These are phyloP conservation scores for Xylariomycetidae sp. DNA, from an alignment of 2,329 filamentous ascomycete species.

Conservation along the genomic window DNA sequence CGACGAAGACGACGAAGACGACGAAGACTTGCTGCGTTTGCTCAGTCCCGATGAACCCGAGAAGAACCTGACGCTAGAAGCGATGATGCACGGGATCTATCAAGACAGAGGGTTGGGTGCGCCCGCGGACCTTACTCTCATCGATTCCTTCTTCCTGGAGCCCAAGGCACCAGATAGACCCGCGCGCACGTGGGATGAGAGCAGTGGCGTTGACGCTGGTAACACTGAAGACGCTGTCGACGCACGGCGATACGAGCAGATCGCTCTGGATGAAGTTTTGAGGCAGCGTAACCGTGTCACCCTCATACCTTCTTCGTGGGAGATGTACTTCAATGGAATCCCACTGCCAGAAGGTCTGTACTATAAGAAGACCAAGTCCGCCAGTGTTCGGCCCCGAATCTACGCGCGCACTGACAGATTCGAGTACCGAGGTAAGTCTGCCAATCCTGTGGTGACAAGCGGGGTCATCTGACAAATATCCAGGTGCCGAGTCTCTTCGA, in stretches of 20 bases:
- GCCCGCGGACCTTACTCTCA: too few species aligned
- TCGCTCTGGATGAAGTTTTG: conserved; percentile 22
- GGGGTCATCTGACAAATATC: conserved; percentile 8
- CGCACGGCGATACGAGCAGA: conserved; percentile 24
- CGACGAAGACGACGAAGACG: neutral
- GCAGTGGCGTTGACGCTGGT: too few species aligned
- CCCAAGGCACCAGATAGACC: too few species aligned
- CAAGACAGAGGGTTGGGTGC: too few species aligned
- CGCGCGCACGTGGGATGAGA: too few species aligned
- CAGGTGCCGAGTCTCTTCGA: conserved; percentile 20
- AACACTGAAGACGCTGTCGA: too few species aligned
- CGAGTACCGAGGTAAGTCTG: conserved; percentile 25
- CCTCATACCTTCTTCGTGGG: conserved; percentile 27
- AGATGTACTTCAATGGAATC: conserved; percentile 24
- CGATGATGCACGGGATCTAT: too few species aligned
- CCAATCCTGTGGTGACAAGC: too few species aligned
- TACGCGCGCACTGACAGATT: conserved; percentile 20
- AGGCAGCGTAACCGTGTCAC: conserved; percentile 23
- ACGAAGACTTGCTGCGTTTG: too few species aligned
- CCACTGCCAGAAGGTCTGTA: conserved; percentile 25
- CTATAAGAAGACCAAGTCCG: conserved; percentile 19
- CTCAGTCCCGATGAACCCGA: too few species aligned
- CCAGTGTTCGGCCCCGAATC: conserved; percentile 22
- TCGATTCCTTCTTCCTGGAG: too few species aligned
- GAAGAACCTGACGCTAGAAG: too few species aligned